phyloP scores from a whole-genome alignment of 208 protist genomes.

The Strigomonas culicis region DNA sequence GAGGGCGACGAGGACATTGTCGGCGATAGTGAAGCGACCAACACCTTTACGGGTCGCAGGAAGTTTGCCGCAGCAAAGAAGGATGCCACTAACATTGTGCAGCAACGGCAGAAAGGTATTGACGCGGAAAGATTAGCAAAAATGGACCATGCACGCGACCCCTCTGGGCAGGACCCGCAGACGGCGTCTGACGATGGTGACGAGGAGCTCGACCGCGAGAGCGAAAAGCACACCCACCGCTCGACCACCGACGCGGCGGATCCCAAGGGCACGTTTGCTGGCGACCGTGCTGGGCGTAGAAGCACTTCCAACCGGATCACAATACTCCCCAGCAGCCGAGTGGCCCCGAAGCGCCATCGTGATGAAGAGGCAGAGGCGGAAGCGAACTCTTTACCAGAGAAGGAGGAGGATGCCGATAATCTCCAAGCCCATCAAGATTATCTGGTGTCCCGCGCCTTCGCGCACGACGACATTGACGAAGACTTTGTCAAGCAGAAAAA shows the following conservation, averaged over 20 bases:
- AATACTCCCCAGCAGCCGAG: neutral
- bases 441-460: constrained; percentile 90
- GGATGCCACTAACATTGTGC: no score
- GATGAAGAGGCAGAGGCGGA: neutral
- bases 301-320: no score
- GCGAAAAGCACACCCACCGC: no score
- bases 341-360: constrained; percentile 18
- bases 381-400: neutral
- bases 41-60: no score
- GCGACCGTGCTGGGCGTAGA: no score
- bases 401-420: neutral
- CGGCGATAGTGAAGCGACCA: constrained; percentile 1
- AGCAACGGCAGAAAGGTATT: no score
- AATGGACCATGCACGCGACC: no score
- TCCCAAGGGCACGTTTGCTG: constrained; percentile 17
- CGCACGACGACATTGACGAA: constrained; percentile 84
- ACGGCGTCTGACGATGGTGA: no score
- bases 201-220: no score
- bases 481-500: constrained; percentile 90
- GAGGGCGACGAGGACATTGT: neutral
- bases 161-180: no score
- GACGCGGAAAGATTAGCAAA: no score
- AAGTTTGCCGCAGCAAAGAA: no score
- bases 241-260: neutral
- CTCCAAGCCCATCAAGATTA: constrained; percentile 75